Conservation (phyloP, 306 rosid species). For the Lupinus albus region DNA sequence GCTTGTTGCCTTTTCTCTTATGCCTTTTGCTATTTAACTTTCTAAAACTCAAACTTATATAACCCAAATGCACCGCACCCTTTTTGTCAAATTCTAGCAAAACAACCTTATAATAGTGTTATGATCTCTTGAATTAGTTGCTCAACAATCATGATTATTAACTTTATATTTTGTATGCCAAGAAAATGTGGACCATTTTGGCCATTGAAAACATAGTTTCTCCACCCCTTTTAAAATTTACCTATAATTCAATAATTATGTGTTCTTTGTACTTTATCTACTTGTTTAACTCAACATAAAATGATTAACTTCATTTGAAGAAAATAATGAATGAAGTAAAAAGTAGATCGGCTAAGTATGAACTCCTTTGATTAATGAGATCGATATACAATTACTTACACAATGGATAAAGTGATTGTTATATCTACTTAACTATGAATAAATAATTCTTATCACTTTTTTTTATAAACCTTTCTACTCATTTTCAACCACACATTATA, state of each 20-base stretch:
- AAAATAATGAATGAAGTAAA: slow-evolving; percentile 33
- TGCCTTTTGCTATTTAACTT: slow-evolving; percentile 47
- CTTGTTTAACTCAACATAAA: slow-evolving; percentile 41
- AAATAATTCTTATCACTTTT: too few species aligned
- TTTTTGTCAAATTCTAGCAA: slow-evolving; percentile 53
- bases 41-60: slow-evolving; percentile 47
- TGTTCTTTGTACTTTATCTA: slow-evolving; percentile 44
- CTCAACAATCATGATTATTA: slow-evolving; percentile 40
- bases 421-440: too few species aligned
- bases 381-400: background rate
- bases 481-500: too few species aligned
- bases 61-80: slow-evolving; percentile 61
- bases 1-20: slow-evolving; percentile 71
- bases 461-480: too few species aligned
- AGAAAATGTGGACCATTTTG: slow-evolving; percentile 41
- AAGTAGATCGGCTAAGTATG: slow-evolving; percentile 2
- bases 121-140: slow-evolving; percentile 45
- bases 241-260: slow-evolving; percentile 51
- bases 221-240: slow-evolving; percentile 31
- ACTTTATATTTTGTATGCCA: slow-evolving; percentile 40
- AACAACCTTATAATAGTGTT: slow-evolving; percentile 53
- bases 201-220: slow-evolving; percentile 32
- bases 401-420: background rate
- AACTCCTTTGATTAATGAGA: slow-evolving; percentile 5
- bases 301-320: slow-evolving; percentile 41